Evolutionary conservation across 225 moss, liverwort and hornwort genomes (phyloP).

Genomic region (Marchantia polymorpha): DNA sequence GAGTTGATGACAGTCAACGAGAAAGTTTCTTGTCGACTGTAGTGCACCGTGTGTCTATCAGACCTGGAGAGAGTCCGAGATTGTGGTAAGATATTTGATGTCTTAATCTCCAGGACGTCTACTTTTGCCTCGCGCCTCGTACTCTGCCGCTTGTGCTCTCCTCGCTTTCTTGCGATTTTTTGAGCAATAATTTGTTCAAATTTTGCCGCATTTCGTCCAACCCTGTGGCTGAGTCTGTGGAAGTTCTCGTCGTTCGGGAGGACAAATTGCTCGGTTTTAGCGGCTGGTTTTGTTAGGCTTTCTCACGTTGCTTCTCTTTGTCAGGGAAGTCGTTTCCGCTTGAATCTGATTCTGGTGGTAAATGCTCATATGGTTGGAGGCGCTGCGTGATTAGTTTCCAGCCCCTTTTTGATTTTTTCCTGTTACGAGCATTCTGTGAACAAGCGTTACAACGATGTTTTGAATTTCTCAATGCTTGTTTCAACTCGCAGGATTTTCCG

Average conservation of each 20-base stretch:
- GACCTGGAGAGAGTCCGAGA: background rate
- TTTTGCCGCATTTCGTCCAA: background rate
- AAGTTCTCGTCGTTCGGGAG: background rate
- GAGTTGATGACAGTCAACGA: background rate
- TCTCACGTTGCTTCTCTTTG: background rate
- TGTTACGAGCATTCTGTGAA: background rate
- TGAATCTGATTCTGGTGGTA: background rate
- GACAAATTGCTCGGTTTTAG: background rate
- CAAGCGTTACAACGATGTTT: background rate
- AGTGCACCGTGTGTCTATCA: background rate
- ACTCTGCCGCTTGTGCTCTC: background rate
- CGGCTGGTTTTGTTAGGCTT: background rate
- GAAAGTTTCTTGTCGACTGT: background rate
- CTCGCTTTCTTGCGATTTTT: background rate
- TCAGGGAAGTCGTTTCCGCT: background rate
- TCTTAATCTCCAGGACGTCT: background rate
- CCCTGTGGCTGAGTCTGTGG: background rate
- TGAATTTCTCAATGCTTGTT: background rate
- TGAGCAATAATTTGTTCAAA: background rate
- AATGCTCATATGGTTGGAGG: background rate
- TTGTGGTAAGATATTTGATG: background rate
- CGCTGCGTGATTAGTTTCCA: background rate
- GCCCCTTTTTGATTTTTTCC: background rate
- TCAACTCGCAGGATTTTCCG: background rate
- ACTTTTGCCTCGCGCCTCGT: background rate